Evolutionary conservation across 306 rosid genomes (phyloP), one percentile per base, ranked within the genome.

Genomic region (Cicer judaicum): DNA sequence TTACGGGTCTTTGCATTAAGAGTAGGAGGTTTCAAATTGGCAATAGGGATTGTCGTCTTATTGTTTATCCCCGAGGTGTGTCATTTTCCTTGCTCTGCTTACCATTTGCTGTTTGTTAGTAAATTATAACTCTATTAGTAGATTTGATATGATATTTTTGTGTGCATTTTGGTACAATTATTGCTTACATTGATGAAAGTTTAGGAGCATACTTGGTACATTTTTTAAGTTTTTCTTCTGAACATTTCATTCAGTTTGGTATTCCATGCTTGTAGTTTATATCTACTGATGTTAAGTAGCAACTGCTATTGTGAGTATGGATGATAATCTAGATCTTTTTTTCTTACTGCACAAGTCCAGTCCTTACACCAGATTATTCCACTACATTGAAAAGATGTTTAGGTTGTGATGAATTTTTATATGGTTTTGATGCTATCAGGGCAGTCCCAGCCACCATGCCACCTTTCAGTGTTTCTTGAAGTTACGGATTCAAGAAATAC

Each of bases 391-490:
- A 9, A 72, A 36, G 9, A 69, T 80, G 61, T 36, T 54, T 71
- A 76, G 60, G 47, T 24, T 64, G 72, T 73, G 69, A 65, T 84
- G 67, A 84, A 60, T 43, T 76, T 81, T 79, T 75, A 57, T 40
- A 54, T 82, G 71, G 73, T 36, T 80, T 86, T 79, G 70, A 64
- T 89, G 85, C 82, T 82, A 84, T 56, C 99, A 95, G 99, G 99
- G 97, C 98, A 95, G 96, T 95, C 99, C 84, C 99, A 95, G 78
- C 99, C 99, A 48, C 99, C 99, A 48, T 95, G 98, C 85, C 98
- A 95, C 86, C 99, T 95, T 85, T 92, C 98, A 70, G 98, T 95
- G 57, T 95, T 95, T 82, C 99, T 95, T 80, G 99, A 95, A 88
- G 99, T 92, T 79, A 95, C 99, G 0, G 99, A 95, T 90, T 89